Percentiles rank a stretch among this genome's conserved stretches.
phyloP scores from a whole-genome alignment of 108 stramenopile species.

The Aurantiochytrium sp. region DNA sequence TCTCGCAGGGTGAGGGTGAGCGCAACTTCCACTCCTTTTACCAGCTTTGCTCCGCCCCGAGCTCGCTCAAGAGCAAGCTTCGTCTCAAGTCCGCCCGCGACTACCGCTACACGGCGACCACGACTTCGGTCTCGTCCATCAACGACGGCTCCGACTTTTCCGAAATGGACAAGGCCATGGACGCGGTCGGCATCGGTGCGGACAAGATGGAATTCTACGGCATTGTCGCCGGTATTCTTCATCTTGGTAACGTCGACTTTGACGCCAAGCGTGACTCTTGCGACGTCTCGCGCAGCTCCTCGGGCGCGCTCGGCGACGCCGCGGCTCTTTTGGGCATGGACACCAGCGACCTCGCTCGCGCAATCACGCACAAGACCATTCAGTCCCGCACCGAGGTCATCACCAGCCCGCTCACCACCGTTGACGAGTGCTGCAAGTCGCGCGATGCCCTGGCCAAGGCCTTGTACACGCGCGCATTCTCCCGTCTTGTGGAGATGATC shows the following conservation, averaged over 20 bases:
- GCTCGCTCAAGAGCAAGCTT: slow-evolving; percentile 41
- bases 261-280: not conserved
- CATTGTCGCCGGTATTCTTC: slow-evolving; percentile 25
- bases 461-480: slow-evolving; percentile 31
- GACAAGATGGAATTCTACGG: not conserved
- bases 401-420: slow-evolving; percentile 11
- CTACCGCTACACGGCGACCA: slow-evolving; percentile 14
- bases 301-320: not conserved
- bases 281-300: not conserved
- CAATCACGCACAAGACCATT: slow-evolving; percentile 28
- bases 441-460: slow-evolving; percentile 33
- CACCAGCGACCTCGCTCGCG: not conserved
- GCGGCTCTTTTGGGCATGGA: slow-evolving; percentile 25
- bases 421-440: not conserved
- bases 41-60: slow-evolving; percentile 35
- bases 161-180: slow-evolving; percentile 4
- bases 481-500: slow-evolving; percentile 24
- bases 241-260: slow-evolving; percentile 35
- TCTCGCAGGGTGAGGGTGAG: slow-evolving; percentile 45
- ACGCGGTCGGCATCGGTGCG: not conserved
- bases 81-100: slow-evolving; percentile 34
- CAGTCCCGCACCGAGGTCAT: slow-evolving; percentile 13
- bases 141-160: not conserved
- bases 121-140: not conserved
- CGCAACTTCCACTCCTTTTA: slow-evolving; percentile 60